Conservation (phyloP, 805 yeast genomes). For the Cyberlindnera amylophila region DNA sequence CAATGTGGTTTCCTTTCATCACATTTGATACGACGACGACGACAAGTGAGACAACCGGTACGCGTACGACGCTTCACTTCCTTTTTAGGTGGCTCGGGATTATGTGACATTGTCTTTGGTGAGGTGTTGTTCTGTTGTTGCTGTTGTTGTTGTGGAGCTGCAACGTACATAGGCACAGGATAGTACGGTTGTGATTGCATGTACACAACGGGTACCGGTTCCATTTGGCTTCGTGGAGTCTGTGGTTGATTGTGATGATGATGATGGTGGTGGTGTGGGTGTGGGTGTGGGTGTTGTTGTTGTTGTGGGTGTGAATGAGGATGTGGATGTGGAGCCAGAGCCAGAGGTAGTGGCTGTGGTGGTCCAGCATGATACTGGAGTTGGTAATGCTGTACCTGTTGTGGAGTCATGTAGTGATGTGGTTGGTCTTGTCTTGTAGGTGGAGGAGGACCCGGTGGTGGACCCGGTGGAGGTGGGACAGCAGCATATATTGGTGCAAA, state of each 20-base stretch:
- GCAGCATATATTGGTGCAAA: no score
- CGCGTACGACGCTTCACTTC: conserved; percentile 19
- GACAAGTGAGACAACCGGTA: conserved; percentile 26
- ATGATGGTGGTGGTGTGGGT: neutral
- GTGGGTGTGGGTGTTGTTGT: neutral
- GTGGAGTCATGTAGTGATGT: no score
- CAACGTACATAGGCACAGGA: neutral
- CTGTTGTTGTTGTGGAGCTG: no score
- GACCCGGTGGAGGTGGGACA: no score
- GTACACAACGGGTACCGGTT: no score
- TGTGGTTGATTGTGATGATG: conserved; percentile 5
- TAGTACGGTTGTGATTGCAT: neutral
- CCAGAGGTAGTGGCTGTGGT: neutral
- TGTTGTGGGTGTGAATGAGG: neutral
- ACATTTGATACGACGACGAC: conserved; percentile 25
- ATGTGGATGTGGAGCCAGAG: neutral
- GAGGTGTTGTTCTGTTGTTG: no score
- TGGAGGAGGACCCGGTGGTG: no score
- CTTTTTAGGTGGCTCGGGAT: conserved; percentile 5
- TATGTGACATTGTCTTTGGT: no score
- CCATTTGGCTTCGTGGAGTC: neutral
- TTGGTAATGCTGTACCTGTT: neutral
- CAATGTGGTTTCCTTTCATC: conserved; percentile 26
- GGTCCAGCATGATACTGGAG: neutral
- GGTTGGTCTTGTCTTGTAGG: no score